Conservation (phyloP, 208 protist genomes). For the Crithidia mellificae region DNA sequence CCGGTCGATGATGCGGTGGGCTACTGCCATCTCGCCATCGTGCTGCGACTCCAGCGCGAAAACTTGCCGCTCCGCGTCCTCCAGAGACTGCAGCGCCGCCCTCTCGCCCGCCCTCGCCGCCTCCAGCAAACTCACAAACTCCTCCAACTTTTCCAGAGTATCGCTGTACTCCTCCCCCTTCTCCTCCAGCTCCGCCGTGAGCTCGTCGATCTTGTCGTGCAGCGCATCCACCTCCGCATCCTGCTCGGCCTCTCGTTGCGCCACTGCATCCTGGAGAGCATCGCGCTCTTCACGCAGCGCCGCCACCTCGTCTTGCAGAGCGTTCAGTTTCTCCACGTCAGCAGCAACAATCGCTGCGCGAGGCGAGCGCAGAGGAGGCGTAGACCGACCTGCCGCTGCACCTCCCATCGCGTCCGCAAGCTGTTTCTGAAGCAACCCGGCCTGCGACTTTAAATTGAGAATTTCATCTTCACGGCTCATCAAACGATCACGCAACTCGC, state of each 20-base stretch:
- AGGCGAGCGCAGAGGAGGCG: too few relatives aligned
- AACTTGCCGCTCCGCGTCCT: constrained; percentile 46
- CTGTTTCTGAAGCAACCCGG: neutral
- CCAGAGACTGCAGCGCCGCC: constrained; percentile 36
- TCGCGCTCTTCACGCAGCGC: constrained; percentile 24
- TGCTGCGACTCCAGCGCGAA: constrained; percentile 18
- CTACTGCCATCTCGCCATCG: constrained; percentile 12
- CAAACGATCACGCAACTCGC: constrained; percentile 34
- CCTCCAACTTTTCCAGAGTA: constrained; percentile 65
- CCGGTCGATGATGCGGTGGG: constrained; percentile 11
- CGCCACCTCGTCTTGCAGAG: constrained; percentile 28
- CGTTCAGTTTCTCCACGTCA: neutral
- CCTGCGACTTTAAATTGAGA: neutral
- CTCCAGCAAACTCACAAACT: constrained; percentile 67
- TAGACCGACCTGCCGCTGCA: too few relatives aligned
- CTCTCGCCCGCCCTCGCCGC: constrained; percentile 51
- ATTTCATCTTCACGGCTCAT: constrained; percentile 43
- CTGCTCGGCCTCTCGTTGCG: constrained; percentile 22
- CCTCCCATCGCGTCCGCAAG: neutral
- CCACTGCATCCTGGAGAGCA: constrained; percentile 25
- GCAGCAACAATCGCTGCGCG: neutral
- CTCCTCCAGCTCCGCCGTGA: constrained; percentile 45
- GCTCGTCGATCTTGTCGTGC: constrained; percentile 48
- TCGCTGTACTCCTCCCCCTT: constrained; percentile 49
- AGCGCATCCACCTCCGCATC: constrained; percentile 36